phyloP scores from a whole-genome alignment of 345 rosid species.

The Arabidopsis arenosa region DNA sequence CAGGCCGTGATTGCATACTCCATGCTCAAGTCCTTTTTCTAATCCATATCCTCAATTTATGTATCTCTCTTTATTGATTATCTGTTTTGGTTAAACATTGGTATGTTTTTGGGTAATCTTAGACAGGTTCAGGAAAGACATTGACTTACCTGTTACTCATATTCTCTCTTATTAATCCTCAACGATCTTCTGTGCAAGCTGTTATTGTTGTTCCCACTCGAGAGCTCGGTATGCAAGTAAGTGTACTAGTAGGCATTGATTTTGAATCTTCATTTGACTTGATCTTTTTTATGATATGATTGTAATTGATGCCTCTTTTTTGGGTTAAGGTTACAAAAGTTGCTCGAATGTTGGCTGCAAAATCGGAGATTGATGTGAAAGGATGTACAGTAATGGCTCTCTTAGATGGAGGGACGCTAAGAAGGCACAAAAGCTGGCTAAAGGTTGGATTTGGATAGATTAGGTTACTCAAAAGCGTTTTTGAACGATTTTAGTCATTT shows the following conservation, averaged over 20 bases:
- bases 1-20: slow-evolving; percentile 75
- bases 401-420: slow-evolving; percentile 82
- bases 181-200: slow-evolving; percentile 84
- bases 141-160: slow-evolving; percentile 79
- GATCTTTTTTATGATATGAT: background rate
- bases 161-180: slow-evolving; percentile 65
- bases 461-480: background rate
- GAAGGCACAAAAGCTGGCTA: slow-evolving; percentile 90
- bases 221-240: slow-evolving; percentile 94
- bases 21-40: slow-evolving; percentile 80
- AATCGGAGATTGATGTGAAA: slow-evolving; percentile 56
- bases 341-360: slow-evolving; percentile 78
- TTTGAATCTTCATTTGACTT: background rate
- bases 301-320: slow-evolving; percentile 28
- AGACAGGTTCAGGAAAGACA: slow-evolving; percentile 98
- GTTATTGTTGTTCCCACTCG: slow-evolving; percentile 86
- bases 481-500: background rate
- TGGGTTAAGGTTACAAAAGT: slow-evolving; percentile 72
- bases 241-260: slow-evolving; percentile 8
- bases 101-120: slow-evolving; percentile 45
- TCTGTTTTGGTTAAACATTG: slow-evolving; percentile 30
- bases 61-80: background rate
- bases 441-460: slow-evolving; percentile 53
- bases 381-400: slow-evolving; percentile 84
- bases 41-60: background rate